Base-by-base conservation (phyloP, 2,329 filamentous ascomycete species). In the Trichoderma polysporum region DNA sequence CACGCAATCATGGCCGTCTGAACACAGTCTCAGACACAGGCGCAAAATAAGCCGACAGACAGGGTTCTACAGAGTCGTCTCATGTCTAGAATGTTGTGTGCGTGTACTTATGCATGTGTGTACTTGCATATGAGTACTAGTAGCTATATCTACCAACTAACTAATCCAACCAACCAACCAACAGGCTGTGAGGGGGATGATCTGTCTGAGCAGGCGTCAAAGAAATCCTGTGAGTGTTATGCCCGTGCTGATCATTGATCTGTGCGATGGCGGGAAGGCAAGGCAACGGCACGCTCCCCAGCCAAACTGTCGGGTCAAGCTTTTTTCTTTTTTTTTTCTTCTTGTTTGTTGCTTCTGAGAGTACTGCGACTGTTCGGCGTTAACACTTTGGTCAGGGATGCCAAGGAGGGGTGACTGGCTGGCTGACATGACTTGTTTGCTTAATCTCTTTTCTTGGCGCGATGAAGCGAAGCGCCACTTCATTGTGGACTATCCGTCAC, bases 21-120 rank as follows among this genome's bases (percentile, higher is more conserved):
- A 12, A 56, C 37, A 63, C 27, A 54, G 60, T 64, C 60, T 64
- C 50, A 56, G 53, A 64, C 37, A 45, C n/a, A 41, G 33, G 19
- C 19, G 19, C 33, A 10, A 25, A 37, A n/a, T 35, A 39, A 56
- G 50, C 50, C 50, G 27, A 27, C 45, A 39, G 31, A 53, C 29
- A 35, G 29, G 58, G 58, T 61, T 61, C 59, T 33, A 50, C 58
- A 50, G 1, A 19, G 39, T 33, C 29, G 29, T 49, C 33, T 45
- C 35, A 33, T 25, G 39, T 49, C 6, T 33, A 12, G 37, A 31
- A 39, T 58, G 37, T 7, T 54, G 45, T 31, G 37, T 22, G 35
- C 29, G 27, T 56, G 50, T 39, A 15, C 35, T 22, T 22, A 41
- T 39, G 50, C 60, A 31, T 49, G 57, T 33, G 15, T 52, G n/a